These are phyloP conservation scores for Euphorbia pulcherrima DNA, from an alignment of 345 rosid species.

Conservation along the genomic window DNA sequence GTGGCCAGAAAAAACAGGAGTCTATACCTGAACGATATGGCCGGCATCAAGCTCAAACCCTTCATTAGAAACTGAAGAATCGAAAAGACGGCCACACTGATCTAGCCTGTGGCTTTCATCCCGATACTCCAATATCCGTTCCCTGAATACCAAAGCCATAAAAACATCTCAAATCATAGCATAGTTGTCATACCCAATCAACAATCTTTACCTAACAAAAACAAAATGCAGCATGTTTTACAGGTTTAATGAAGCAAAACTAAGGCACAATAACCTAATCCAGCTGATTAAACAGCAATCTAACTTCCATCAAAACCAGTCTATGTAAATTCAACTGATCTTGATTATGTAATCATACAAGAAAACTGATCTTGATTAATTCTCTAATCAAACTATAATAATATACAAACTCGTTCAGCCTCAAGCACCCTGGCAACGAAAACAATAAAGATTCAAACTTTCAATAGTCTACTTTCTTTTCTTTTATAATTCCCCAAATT, in stretches of 20 bases:
- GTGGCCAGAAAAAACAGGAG: slow-evolving; percentile 5
- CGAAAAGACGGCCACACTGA: slow-evolving; percentile 86
- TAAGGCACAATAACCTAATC: background rate
- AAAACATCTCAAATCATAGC: slow-evolving; percentile 7
- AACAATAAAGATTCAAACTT: too few species aligned
- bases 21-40: slow-evolving; percentile 73
- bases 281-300: background rate
- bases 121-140: slow-evolving; percentile 66
- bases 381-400: background rate
- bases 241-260: background rate
- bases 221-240: too few species aligned
- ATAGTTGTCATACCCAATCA: background rate
- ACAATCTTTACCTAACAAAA: too few species aligned
- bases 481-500: too few species aligned
- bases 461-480: too few species aligned
- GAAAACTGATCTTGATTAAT: background rate
- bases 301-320: background rate
- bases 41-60: slow-evolving; percentile 89
- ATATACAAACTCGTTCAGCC: background rate
- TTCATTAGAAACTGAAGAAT: slow-evolving; percentile 82
- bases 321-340: too few species aligned
- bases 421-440: too few species aligned
- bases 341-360: too few species aligned
- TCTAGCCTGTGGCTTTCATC: slow-evolving; percentile 91
- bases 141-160: slow-evolving; percentile 44